Base-by-base conservation (phyloP, 2,329 filamentous ascomycete species). In the Ascochyta viciae-villosae region DNA sequence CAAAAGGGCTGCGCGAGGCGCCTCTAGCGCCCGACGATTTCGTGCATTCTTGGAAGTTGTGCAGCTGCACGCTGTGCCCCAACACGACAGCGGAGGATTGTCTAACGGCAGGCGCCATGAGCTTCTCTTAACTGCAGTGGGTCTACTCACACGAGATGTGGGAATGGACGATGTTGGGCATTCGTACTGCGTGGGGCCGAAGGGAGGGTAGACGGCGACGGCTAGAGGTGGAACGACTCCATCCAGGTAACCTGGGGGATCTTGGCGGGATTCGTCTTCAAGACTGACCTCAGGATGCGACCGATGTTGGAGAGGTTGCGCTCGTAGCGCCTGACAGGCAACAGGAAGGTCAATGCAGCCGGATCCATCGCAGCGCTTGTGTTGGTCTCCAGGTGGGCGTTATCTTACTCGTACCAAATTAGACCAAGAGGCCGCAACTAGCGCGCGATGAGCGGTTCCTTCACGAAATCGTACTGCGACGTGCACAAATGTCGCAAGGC, bases 1-100 rank as follows among this genome's bases (percentile, higher is more conserved):
- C 60, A 61, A 60, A 66, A 66, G 56, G 57, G 50, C 46, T 50
- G 45, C 46, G 54, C 42, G 52, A 64, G 66, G 70, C 69, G 71
- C 54, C 64, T 54, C 62, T 72, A 71, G 69, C 64, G 67, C 66
- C 66, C 65, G 66, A 60, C 43, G 37, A 37, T 22, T 26, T 23
- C 29, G 39, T 52, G 54, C 48, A 47, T 38, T 31, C 38, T 51
- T 57, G 62, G 52, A 63, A 52, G 61, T 31, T 47, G 48, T 56
- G 57, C 57, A 62, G 58, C 47, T 57, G 59, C 58, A 61, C 49
- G 41, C 26, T 57, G 46, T 57, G 53, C 58, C 53, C 44, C 44
- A 65, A 65, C 57, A 57, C 57, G 58, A 65, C 49, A 54, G 60
- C 57, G 42, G 65, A 57, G 58, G 52, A 65, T 68, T 65, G 58